Evolutionary conservation across 2,329 filamentous ascomycete genomes (phyloP), one percentile per base, ranked within the genome.

Genomic region (Colletotrichum higginsianum): DNA sequence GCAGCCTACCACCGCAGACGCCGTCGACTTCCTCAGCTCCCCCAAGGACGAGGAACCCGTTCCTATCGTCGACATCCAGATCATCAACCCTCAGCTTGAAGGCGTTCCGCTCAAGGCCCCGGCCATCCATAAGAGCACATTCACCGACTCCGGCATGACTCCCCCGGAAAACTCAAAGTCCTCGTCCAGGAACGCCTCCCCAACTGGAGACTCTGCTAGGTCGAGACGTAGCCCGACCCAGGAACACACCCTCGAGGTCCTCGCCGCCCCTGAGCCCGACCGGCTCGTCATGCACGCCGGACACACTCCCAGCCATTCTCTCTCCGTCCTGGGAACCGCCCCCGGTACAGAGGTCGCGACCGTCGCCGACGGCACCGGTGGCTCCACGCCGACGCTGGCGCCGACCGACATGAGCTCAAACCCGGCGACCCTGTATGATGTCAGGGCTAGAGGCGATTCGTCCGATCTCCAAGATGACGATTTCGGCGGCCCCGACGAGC

Each of bases 251-350:
- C 78, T 86, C 62, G 80, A 86, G 73, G 82, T 83, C 11, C 80
- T 89, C 46, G 82, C 82, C 30, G 86, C 85, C 9, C 82, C 85
- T 7, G 88, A 87, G 75, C 82, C 83, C 53, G 82, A 81, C 60
- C 84, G 89, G 55, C 84, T 90, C 50, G 90, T 85, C 0, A 88
- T 91, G 85, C 86, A 91, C 77, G 89, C 89, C 23, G 89, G 89
- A 1, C 89, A 91, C 78, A 91, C 89, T 2, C 89, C 89, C 8
- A 90, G 85, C 61, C 89, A 90, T 76, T 89, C 88, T 1, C 80
- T 90, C 13, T 89, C 89, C 5, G 79, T 86, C 2, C 79, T 89
- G 18, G 82, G 83, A 7, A 86, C 85, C 12, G 80, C 83, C 56
- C 80, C 81, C 11, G 83, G 83, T 15, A 85, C 85, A 2, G 82